Conservation (phyloP, 495 filamentous ascomycete genomes). For the Xylaria telfairii region DNA sequence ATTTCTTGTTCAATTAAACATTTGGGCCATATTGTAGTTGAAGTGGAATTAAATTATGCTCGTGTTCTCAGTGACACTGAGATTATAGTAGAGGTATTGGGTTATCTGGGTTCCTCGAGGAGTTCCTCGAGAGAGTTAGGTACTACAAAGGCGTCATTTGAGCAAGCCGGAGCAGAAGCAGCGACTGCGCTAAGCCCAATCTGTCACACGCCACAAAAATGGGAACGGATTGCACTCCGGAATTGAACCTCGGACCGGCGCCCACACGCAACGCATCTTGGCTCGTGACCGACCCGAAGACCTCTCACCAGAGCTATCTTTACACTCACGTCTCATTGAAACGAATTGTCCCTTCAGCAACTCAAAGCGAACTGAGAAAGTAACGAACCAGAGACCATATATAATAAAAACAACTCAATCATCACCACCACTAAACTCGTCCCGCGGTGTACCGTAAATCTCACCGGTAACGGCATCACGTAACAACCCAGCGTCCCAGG, state of each 20-base stretch:
- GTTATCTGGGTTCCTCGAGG: background rate
- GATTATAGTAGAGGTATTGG: background rate
- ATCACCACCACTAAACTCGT: background rate
- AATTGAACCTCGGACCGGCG: conserved; percentile 5
- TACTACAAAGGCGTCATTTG: background rate
- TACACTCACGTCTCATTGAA: background rate
- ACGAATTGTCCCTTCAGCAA: background rate
- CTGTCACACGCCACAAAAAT: background rate
- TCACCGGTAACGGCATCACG: background rate
- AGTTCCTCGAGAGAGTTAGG: too few species aligned
- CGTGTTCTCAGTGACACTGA: background rate
- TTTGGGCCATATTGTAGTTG: too few species aligned
- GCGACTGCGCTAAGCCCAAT: background rate
- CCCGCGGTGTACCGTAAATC: background rate
- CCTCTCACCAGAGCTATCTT: background rate
- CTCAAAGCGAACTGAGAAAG: background rate
- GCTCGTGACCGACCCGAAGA: background rate
- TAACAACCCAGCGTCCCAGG: background rate
- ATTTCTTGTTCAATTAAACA: too few species aligned
- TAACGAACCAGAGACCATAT: background rate
- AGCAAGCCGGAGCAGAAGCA: background rate
- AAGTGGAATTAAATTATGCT: too few species aligned
- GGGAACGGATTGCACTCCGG: background rate
- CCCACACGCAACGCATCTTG: background rate
- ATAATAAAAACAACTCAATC: background rate